Evolutionary conservation across 108 stramenopile species (phyloP).

Genomic region (Skeletonema menzelii): DNA sequence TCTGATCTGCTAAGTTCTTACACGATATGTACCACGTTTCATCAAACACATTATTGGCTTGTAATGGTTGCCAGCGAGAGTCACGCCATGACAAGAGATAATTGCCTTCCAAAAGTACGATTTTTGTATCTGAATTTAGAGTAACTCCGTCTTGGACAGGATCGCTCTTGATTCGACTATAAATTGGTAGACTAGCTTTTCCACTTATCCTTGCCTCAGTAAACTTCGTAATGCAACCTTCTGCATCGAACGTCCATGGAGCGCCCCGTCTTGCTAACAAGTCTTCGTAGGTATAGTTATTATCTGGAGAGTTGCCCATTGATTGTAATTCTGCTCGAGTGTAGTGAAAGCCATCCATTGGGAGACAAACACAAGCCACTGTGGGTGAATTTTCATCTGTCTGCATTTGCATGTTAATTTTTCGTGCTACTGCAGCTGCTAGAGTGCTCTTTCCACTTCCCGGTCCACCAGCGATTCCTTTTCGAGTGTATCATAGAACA

Average conservation of each 20-base stretch:
- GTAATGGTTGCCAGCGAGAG: constrained; percentile 51
- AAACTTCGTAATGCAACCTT: constrained; percentile 42
- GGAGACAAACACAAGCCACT: constrained; percentile 48
- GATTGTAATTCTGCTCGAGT: constrained; percentile 40
- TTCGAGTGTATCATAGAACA: too few species aligned
- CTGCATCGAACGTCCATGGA: constrained; percentile 76
- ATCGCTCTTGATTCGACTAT: constrained; percentile 59
- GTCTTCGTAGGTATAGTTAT: constrained; percentile 29
- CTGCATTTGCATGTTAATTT: constrained; percentile 29
- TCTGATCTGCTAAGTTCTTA: constrained; percentile 39
- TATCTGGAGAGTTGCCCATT: constrained; percentile 22
- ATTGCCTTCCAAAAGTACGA: constrained; percentile 74
- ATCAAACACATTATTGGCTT: constrained; percentile 53
- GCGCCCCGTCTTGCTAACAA: constrained; percentile 59
- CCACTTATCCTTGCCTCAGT: constrained; percentile 35
- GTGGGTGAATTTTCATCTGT: background rate
- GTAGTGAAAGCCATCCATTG: constrained; percentile 82
- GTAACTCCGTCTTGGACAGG: constrained; percentile 51
- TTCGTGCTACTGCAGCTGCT: constrained; percentile 42
- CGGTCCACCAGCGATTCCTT: constrained; percentile 61
- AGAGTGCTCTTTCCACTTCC: constrained; percentile 73
- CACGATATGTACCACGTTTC: constrained; percentile 69
- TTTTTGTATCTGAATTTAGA: constrained; percentile 39
- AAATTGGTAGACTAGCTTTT: constrained; percentile 52
- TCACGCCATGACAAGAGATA: constrained; percentile 57